These are phyloP conservation scores for Cyberlindnera maritima DNA, from an alignment of 805 yeast species.

Conservation along the genomic window DNA sequence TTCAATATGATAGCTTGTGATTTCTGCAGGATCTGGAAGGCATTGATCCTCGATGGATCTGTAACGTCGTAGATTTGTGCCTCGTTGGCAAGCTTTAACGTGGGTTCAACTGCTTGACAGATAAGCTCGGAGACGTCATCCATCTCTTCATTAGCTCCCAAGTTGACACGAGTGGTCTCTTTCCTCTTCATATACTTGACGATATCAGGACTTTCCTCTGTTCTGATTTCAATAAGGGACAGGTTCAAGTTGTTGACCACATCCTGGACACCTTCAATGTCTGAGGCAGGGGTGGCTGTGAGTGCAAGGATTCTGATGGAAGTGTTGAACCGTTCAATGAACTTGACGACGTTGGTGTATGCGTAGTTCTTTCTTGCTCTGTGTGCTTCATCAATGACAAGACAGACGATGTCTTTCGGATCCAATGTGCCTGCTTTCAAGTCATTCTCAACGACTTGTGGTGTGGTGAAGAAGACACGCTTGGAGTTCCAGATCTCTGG, in stretches of 20 bases:
- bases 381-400: conserved; percentile 96
- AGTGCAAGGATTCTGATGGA: conserved; percentile 78
- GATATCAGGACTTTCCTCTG: conserved; percentile 81
- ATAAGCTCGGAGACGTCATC: conserved; percentile 51
- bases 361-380: conserved; percentile 89
- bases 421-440: conserved; percentile 68
- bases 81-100: conserved; percentile 59
- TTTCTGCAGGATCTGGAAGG: conserved; percentile 68
- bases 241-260: conserved; percentile 72
- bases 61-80: conserved; percentile 59
- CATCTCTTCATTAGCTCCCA: conserved; percentile 54
- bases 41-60: conserved; percentile 67
- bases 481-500: conserved; percentile 74
- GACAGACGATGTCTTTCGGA: conserved; percentile 69
- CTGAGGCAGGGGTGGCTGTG: conserved; percentile 95
- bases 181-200: conserved; percentile 73
- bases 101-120: conserved; percentile 65
- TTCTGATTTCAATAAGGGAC: conserved; percentile 77
- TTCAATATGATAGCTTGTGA: conserved; percentile 55
- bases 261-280: conserved; percentile 83
- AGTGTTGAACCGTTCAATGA: conserved; percentile 56
- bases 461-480: conserved; percentile 89
- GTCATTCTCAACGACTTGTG: conserved; percentile 94
- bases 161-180: conserved; percentile 55
- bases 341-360: conserved; percentile 77